A percentile compares a stretch with the other conserved stretches of the same genome.
Evolutionary conservation across 2,329 filamentous ascomycete species (phyloP).

Genomic region (Penicillium oxalicum): DNA sequence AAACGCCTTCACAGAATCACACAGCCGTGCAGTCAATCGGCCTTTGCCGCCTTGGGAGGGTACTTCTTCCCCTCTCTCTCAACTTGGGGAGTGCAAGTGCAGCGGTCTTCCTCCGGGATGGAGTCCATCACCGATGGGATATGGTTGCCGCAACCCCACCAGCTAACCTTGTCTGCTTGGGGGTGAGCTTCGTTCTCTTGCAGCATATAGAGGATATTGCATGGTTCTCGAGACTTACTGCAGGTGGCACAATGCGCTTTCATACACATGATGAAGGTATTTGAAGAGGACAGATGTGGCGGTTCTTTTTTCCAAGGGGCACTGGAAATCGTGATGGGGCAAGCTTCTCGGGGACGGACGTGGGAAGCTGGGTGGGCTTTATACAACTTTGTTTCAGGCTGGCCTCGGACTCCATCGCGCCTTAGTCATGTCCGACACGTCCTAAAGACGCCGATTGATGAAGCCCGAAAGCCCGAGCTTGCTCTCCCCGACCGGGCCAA

Average conservation of each 20-base stretch:
- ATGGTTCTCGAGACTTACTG: constrained; percentile 44
- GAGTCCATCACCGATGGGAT: constrained; percentile 57
- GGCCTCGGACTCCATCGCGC: not conserved
- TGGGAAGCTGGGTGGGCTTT: constrained; percentile 10
- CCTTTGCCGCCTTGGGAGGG: constrained; percentile 54
- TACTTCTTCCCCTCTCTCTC: constrained; percentile 57
- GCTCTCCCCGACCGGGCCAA: too few relatives aligned
- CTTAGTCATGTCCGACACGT: constrained; percentile 19
- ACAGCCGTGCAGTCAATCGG: constrained; percentile 35
- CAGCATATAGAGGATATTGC: not conserved
- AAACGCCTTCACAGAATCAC: constrained; percentile 10
- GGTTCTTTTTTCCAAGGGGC: too few relatives aligned
- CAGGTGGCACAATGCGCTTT: constrained; percentile 58
- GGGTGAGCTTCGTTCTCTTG: constrained; percentile 4
- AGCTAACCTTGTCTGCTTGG: constrained; percentile 51
- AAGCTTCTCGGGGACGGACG: too few relatives aligned
- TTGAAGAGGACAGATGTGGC: not conserved
- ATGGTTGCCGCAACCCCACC: constrained; percentile 62
- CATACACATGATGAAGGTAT: constrained; percentile 53
- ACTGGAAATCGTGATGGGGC: too few relatives aligned
- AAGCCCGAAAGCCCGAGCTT: constrained; percentile 23
- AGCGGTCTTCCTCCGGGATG: constrained; percentile 55
- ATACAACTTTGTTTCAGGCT: constrained; percentile 6
- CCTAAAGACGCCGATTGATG: constrained; percentile 15
- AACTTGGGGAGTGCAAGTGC: constrained; percentile 59